Percentiles rank a stretch among this genome's conserved stretches.
phyloP scores from a whole-genome alignment of 2,329 filamentous ascomycete genomes.

The Clonostachys rosea region DNA sequence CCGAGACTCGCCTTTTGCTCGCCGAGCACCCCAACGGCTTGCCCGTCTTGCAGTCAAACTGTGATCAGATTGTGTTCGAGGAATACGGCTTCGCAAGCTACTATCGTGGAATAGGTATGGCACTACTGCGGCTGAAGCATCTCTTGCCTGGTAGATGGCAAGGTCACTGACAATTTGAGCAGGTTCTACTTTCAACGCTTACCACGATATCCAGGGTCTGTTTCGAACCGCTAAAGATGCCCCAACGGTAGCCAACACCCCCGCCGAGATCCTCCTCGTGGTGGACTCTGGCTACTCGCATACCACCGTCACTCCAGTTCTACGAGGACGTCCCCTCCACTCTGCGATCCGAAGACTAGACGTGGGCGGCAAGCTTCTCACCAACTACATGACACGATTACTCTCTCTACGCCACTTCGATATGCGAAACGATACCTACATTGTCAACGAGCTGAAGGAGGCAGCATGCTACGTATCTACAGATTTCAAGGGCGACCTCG shows the following conservation, averaged over 20 bases:
- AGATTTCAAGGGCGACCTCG: constrained; percentile 74
- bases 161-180: not conserved
- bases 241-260: constrained; percentile 33
- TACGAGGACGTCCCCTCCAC: constrained; percentile 77
- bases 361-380: constrained; percentile 87
- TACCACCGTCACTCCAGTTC: constrained; percentile 83
- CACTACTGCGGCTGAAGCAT: not conserved
- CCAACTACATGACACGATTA: constrained; percentile 86
- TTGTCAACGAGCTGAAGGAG: constrained; percentile 97
- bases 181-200: constrained; percentile 76
- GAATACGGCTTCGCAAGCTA: constrained; percentile 92
- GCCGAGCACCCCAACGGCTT: constrained; percentile 83
- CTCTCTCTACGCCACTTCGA: constrained; percentile 91
- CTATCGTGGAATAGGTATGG: constrained; percentile 65
- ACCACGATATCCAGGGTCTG: constrained; percentile 69
- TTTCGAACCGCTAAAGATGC: constrained; percentile 56
- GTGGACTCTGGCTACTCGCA: constrained; percentile 92
- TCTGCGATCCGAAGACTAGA: constrained; percentile 79
- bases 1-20: constrained; percentile 78
- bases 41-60: constrained; percentile 77
- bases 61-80: constrained; percentile 96
- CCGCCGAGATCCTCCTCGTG: constrained; percentile 78
- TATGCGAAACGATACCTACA: constrained; percentile 88
- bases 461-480: constrained; percentile 76
- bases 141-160: not conserved